Evolutionary conservation across 164 flowering plant genomes (phyloP).

Genomic region (Piper longum): DNA sequence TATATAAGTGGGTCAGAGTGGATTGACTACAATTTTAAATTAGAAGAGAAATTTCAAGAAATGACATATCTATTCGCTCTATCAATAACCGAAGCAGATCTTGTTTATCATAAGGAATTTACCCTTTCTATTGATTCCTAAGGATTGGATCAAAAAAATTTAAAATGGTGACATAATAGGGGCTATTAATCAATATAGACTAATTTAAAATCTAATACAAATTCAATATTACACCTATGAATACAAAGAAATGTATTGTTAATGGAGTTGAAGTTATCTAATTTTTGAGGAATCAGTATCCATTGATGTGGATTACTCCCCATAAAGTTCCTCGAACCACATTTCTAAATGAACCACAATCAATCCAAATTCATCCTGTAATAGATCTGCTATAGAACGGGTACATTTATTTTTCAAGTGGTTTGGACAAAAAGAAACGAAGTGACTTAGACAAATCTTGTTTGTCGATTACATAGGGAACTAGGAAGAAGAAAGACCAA

Average conservation of each 20-base stretch:
- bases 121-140: background rate
- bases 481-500: too few species aligned
- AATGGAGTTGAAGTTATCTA: background rate
- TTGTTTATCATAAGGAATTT: background rate
- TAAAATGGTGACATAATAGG: background rate
- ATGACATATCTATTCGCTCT: background rate
- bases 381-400: too few species aligned
- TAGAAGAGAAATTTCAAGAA: background rate
- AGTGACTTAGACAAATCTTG: too few species aligned
- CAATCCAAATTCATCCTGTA: too few species aligned
- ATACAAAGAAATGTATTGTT: background rate
- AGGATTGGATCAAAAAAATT: background rate
- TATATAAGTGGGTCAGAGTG: too few species aligned
- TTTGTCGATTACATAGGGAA: too few species aligned
- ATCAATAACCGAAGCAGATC: background rate
- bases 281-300: too few species aligned
- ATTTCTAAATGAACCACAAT: too few species aligned
- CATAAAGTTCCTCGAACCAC: too few species aligned
- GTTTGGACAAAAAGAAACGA: too few species aligned
- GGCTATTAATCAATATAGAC: background rate
- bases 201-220: background rate
- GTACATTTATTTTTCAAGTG: too few species aligned
- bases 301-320: too few species aligned
- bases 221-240: background rate
- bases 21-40: background rate